Base-by-base conservation (phyloP, 345 rosid species). In the Camelina sativa region DNA sequence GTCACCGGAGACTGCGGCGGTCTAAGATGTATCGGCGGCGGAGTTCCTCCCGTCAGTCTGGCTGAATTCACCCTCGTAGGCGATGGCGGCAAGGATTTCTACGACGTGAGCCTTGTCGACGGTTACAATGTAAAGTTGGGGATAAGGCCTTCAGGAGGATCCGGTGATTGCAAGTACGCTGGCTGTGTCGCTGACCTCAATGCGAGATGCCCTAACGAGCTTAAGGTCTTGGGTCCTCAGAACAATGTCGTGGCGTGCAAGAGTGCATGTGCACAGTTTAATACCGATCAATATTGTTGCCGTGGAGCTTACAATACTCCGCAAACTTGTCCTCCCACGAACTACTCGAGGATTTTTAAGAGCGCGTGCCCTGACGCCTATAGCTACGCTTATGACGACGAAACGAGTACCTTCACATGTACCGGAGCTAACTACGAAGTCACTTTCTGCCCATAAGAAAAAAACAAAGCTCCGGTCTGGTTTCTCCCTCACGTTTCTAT, bases 351-450 rank as follows among this genome's bases (percentile, higher is more conserved):
- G 80, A 16, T 85, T 79, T 91, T 91, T 73, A 91, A 91, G 86
- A 71, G 35, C 4, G 93, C 96, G 15, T 92, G 97, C 66, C 96
- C 93, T 7, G 76, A 82, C 9, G 97, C 97, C 0, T 92, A 92
- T 37, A 89, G 93, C 41, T 92, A 92, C 28, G 97, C 97, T 11
- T 91, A 89, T 65, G 97, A 91, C 52, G 97, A 91, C 50, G 84
- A 87, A 0, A 65, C 93, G 0, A 91, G 96, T 50, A 91, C 93
- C 8, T 73, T 85, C 72, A 91, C 96, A 43, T 91, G 97, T 55
- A 62, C 90, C 20, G 87, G 93, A 23, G 71, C 96, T 11, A 81
- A 91, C 62, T 91, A 89, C 62, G 15, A 81, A 81, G 89, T 91
- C 77, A 87, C 91, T 0, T 86, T 89, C 71, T 91, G 96, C 38